Conservation (phyloP, 179 eudicot genomes). For the Sideroxylon spinosum region DNA sequence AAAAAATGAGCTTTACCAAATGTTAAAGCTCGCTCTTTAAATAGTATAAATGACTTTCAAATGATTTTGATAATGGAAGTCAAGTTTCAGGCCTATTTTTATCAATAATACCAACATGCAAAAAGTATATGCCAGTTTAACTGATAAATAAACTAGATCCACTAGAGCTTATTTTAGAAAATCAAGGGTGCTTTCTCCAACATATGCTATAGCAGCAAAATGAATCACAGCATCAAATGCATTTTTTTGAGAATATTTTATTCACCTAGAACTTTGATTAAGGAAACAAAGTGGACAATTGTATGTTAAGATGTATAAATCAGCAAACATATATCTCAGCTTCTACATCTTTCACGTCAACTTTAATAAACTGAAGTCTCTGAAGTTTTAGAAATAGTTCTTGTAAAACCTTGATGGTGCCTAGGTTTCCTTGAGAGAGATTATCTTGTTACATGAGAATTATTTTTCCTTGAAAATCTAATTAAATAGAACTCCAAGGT, state of each 20-base stretch:
- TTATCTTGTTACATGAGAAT: slow-evolving; percentile 56
- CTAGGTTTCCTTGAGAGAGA: slow-evolving; percentile 92
- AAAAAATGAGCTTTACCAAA: too few species aligned
- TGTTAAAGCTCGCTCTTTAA: too few species aligned
- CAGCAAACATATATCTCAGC: slow-evolving; percentile 18
- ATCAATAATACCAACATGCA: too few species aligned
- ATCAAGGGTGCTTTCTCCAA: slow-evolving; percentile 90
- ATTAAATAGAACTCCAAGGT: background rate
- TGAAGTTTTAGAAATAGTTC: slow-evolving; percentile 77
- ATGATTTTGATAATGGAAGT: too few species aligned
- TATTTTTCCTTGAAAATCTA: slow-evolving; percentile 15
- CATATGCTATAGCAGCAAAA: slow-evolving; percentile 96
- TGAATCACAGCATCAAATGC: slow-evolving; percentile 95
- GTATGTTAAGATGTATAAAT: background rate
- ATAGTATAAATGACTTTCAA: too few species aligned
- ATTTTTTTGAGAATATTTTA: slow-evolving; percentile 71
- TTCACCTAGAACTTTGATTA: slow-evolving; percentile 50
- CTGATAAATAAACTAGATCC: background rate
- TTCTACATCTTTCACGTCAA: slow-evolving; percentile 80
- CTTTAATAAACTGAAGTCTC: slow-evolving; percentile 79
- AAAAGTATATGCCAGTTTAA: background rate
- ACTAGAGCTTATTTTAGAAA: slow-evolving; percentile 64
- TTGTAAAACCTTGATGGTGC: slow-evolving; percentile 75
- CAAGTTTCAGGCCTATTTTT: too few species aligned
- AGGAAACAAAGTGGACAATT: slow-evolving; percentile 25